Conservation (phyloP, 164 flowering plant genomes). For the Magnolia kwangsiensis region DNA sequence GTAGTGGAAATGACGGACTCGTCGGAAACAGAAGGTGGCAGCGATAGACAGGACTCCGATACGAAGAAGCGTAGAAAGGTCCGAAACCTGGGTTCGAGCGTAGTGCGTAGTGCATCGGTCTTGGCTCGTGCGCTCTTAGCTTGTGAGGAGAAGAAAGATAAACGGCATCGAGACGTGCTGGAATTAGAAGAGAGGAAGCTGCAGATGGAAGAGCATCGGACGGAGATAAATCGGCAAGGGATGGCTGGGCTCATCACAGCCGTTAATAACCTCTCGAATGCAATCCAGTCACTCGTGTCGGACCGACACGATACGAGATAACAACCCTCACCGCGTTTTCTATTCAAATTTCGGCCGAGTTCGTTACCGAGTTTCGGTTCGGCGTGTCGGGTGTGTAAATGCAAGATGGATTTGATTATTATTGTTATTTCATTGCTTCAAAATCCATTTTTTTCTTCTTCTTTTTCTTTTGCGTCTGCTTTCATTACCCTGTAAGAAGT, state of each 20-base stretch:
- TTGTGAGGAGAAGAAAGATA: constrained; percentile 39
- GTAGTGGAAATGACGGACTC: constrained; percentile 23
- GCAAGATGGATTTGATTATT: constrained; percentile 7
- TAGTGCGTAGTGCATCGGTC: constrained; percentile 29
- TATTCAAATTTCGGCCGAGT: background rate
- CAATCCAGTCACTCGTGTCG: constrained; percentile 33
- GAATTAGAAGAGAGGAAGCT: constrained; percentile 32
- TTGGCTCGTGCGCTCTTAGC: constrained; percentile 25
- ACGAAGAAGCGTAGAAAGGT: constrained; percentile 24
- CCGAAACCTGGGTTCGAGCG: constrained; percentile 29
- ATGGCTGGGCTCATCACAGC: constrained; percentile 27
- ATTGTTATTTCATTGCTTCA: background rate
- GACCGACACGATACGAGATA: constrained; percentile 16
- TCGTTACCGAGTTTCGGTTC: background rate
- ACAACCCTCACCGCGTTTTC: background rate
- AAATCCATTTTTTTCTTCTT: background rate
- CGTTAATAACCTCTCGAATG: constrained; percentile 35
- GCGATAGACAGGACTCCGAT: constrained; percentile 14
- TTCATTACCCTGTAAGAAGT: background rate
- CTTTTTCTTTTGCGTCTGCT: background rate
- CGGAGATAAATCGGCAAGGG: constrained; percentile 31
- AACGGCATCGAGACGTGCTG: constrained; percentile 28
- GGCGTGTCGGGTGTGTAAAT: constrained; percentile 3
- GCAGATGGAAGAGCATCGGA: constrained; percentile 28
- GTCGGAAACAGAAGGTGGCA: constrained; percentile 23